A percentile compares a stretch with the other conserved stretches of the same genome.
Conservation (phyloP, 352 stramenopile genomes). For the Plasmopara viticola region DNA sequence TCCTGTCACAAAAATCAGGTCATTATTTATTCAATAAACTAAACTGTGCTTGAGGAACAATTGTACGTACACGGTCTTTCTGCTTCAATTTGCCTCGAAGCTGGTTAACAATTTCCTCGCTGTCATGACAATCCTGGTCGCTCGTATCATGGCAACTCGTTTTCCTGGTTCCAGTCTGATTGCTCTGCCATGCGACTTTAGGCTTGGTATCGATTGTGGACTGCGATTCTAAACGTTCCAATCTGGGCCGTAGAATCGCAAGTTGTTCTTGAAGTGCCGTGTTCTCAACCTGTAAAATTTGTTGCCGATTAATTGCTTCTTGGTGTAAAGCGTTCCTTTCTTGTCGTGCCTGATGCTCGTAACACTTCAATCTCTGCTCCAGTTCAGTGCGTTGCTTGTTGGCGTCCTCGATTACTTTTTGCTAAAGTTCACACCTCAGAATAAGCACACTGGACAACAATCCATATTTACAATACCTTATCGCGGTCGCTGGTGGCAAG, state of each 20-base stretch:
- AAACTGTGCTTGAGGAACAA: background rate
- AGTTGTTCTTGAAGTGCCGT: conserved; percentile 26
- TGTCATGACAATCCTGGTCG: conserved; percentile 46
- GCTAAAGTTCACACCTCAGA: conserved; percentile 10
- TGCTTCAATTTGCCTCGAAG: conserved; percentile 36
- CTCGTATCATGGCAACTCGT: conserved; percentile 5
- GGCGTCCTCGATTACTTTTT: conserved; percentile 24
- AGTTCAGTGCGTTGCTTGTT: conserved; percentile 23
- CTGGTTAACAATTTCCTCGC: conserved; percentile 36
- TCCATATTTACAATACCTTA: conserved; percentile 10
- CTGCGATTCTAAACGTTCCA: conserved; percentile 11
- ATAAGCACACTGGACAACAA: background rate
- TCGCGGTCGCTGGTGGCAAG: conserved; percentile 12
- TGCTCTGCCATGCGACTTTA: conserved; percentile 10
- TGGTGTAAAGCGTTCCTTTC: conserved; percentile 12
- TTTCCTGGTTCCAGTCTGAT: conserved; percentile 2
- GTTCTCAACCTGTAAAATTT: conserved; percentile 11
- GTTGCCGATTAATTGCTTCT: conserved; percentile 13
- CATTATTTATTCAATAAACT: background rate
- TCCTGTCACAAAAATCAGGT: conserved; percentile 29
- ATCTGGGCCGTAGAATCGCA: conserved; percentile 22
- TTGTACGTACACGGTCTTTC: conserved; percentile 40
- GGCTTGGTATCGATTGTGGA: background rate
- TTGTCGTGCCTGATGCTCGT: conserved; percentile 14
- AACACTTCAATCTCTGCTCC: conserved; percentile 13